phyloP scores from a whole-genome alignment of 495 filamentous ascomycete species.

The Tuber brumale region DNA sequence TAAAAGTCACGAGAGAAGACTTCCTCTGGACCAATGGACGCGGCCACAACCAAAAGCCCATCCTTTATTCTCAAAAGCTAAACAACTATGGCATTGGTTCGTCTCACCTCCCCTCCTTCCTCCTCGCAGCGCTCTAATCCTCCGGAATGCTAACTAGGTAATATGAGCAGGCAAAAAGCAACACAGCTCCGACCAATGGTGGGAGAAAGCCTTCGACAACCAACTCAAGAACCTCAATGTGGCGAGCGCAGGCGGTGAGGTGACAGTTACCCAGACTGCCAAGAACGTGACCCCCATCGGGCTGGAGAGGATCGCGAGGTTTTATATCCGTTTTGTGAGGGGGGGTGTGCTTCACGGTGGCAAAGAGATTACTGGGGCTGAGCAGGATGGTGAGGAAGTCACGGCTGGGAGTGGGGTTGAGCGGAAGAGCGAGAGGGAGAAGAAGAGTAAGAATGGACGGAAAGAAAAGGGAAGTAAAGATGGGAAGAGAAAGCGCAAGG shows the following conservation, averaged over 20 bases:
- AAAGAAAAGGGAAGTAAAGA: conserved; percentile 11
- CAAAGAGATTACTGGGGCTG: conserved; percentile 20
- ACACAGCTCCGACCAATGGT: conserved; percentile 40
- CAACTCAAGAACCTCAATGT: conserved; percentile 41
- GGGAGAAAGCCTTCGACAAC: conserved; percentile 40
- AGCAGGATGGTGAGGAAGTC: conserved; percentile 17
- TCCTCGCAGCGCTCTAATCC: neutral
- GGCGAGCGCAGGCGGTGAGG: conserved; percentile 23
- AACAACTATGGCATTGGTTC: conserved; percentile 37
- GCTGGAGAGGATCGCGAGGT: conserved; percentile 29
- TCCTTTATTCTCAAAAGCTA: conserved; percentile 40
- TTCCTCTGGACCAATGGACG: conserved; percentile 41
- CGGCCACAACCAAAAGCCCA: conserved; percentile 39
- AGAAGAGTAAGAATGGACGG: conserved; percentile 13
- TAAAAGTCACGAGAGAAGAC: conserved; percentile 36
- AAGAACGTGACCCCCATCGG: conserved; percentile 31
- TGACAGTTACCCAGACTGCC: conserved; percentile 36
- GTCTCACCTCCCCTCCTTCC: neutral
- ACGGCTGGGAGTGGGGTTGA: conserved; percentile 20
- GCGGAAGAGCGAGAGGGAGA: conserved; percentile 12
- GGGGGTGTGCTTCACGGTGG: conserved; percentile 34
- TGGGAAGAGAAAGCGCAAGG: conserved; percentile 17
- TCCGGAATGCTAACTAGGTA: conserved; percentile 7
- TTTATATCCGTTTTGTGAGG: conserved; percentile 36
- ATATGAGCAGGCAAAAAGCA: conserved; percentile 33